Percentiles rank a stretch among this genome's conserved stretches.
These are phyloP conservation scores for Cercophora scortea DNA, from an alignment of 495 filamentous ascomycete genomes.

Conservation along the genomic window DNA sequence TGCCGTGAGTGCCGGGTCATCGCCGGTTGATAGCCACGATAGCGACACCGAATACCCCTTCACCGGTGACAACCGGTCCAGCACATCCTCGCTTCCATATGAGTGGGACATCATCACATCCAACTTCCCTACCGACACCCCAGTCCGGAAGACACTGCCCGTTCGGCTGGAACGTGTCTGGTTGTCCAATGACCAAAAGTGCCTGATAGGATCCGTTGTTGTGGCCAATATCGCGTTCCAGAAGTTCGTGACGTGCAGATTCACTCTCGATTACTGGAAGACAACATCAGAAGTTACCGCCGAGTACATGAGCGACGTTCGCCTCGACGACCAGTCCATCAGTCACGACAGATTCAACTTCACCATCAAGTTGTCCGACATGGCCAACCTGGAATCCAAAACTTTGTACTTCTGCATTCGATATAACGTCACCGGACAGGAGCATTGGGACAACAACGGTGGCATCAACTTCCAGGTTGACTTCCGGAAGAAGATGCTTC, in stretches of 20 bases:
- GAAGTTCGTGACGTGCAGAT: slow-evolving; percentile 79
- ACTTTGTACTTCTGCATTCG: slow-evolving; percentile 87
- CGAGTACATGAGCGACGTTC: slow-evolving; percentile 75
- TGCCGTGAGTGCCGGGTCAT: slow-evolving; percentile 92
- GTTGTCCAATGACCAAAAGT: slow-evolving; percentile 80
- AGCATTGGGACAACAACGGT: slow-evolving; percentile 93
- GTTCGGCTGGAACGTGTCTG: slow-evolving; percentile 77
- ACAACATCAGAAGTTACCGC: slow-evolving; percentile 90
- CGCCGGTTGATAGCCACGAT: slow-evolving; percentile 79
- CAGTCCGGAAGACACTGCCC: slow-evolving; percentile 53
- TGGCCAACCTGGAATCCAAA: slow-evolving; percentile 82
- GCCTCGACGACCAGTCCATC: slow-evolving; percentile 54
- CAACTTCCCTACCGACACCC: slow-evolving; percentile 71
- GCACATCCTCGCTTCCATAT: slow-evolving; percentile 41
- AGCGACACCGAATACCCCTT: slow-evolving; percentile 86
- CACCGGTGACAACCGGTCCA: slow-evolving; percentile 40
- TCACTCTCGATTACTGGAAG: slow-evolving; percentile 97
- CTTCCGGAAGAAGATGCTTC: slow-evolving; percentile 68
- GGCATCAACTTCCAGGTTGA: slow-evolving; percentile 84
- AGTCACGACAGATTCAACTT: slow-evolving; percentile 87
- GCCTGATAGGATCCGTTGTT: slow-evolving; percentile 69
- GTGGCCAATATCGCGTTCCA: slow-evolving; percentile 88
- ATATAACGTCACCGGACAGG: slow-evolving; percentile 76
- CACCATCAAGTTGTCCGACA: slow-evolving; percentile 84
- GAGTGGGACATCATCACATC: slow-evolving; percentile 82